Evolutionary conservation across 1,284 basidiomycete genomes (phyloP).

Genomic region (Lignosus rhinocerotis): DNA sequence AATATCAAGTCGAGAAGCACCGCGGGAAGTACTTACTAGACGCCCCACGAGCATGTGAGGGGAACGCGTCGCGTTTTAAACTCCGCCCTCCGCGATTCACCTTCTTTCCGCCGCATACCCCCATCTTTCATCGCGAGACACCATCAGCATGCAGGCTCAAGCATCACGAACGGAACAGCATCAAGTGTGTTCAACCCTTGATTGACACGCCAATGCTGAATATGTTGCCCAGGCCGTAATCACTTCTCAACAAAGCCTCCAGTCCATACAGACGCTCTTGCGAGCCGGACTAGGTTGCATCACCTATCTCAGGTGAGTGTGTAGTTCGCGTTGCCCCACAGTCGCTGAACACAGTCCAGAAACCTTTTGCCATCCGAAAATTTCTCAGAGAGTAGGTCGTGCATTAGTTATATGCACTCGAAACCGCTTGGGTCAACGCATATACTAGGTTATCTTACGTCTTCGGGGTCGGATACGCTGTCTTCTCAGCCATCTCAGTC

Average conservation of each 20-base stretch:
- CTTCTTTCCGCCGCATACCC: not conserved
- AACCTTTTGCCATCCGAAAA: conserved; percentile 78
- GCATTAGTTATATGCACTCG: conserved; percentile 11
- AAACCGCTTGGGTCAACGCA: conserved; percentile 8
- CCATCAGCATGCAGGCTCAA: conserved; percentile 36
- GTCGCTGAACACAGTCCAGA: conserved; percentile 35
- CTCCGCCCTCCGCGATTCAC: conserved; percentile 19
- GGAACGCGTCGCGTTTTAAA: conserved; percentile 19
- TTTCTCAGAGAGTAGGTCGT: conserved; percentile 64
- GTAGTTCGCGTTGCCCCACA: conserved; percentile 4
- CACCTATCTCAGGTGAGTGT: conserved; percentile 64
- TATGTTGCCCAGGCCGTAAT: conserved; percentile 40
- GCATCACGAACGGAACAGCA: conserved; percentile 26
- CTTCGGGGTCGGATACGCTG: conserved; percentile 44
- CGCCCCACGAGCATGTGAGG: conserved; percentile 23
- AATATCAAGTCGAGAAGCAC: not conserved
- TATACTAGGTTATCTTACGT: conserved; percentile 53
- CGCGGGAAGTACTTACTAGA: not conserved
- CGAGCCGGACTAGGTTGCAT: conserved; percentile 76
- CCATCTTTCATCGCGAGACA: not conserved
- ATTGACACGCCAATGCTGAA: not conserved
- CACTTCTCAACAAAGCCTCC: conserved; percentile 61
- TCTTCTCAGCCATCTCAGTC: conserved; percentile 40
- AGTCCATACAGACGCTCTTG: conserved; percentile 68
- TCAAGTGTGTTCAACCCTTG: conserved; percentile 20